Percentiles rank a stretch among this genome's conserved stretches.
Conservation (phyloP, 257 asterid species). For the Lantana camara region DNA sequence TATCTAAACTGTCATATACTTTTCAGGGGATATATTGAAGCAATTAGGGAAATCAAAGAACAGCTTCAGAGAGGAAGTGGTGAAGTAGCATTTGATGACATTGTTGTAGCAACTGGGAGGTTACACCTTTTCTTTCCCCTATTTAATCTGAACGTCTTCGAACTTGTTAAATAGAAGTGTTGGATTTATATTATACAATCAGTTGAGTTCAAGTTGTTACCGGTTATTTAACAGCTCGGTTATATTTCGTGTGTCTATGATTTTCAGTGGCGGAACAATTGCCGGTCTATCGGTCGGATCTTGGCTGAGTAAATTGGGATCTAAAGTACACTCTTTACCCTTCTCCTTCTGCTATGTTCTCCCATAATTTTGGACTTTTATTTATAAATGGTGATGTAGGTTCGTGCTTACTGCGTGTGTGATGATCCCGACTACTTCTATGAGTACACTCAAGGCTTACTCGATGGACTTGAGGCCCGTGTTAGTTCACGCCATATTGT, state of each 20-base stretch:
- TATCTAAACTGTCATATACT: constrained; percentile 13
- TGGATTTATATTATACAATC: too few relatives aligned
- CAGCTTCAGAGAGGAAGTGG: constrained; percentile 47
- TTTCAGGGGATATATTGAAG: constrained; percentile 94
- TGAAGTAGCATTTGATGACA: constrained; percentile 64
- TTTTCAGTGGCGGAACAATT: constrained; percentile 91
- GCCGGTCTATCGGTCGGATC: constrained; percentile 90
- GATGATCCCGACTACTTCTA: constrained; percentile 93
- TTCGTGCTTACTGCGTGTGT: constrained; percentile 82
- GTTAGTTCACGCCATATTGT: constrained; percentile 78
- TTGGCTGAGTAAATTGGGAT: constrained; percentile 67
- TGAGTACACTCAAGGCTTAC: constrained; percentile 72
- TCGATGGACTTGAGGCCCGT: constrained; percentile 80
- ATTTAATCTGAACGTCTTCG: too few relatives aligned
- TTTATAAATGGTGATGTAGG: constrained; percentile 44
- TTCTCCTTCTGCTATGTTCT: not conserved
- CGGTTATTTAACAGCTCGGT: too few relatives aligned
- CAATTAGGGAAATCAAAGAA: constrained; percentile 79
- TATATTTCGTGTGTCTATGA: constrained; percentile 13
- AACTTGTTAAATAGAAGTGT: too few relatives aligned
- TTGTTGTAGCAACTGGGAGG: constrained; percentile 98
- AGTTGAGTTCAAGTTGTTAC: too few relatives aligned
- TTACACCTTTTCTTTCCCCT: constrained; percentile 15
- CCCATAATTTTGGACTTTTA: constrained; percentile 5
- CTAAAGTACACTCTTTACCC: constrained; percentile 59